A percentile compares a stretch with the other conserved stretches of the same genome.
phyloP scores from a whole-genome alignment of 345 rosid genomes.

The Salix dunnii region DNA sequence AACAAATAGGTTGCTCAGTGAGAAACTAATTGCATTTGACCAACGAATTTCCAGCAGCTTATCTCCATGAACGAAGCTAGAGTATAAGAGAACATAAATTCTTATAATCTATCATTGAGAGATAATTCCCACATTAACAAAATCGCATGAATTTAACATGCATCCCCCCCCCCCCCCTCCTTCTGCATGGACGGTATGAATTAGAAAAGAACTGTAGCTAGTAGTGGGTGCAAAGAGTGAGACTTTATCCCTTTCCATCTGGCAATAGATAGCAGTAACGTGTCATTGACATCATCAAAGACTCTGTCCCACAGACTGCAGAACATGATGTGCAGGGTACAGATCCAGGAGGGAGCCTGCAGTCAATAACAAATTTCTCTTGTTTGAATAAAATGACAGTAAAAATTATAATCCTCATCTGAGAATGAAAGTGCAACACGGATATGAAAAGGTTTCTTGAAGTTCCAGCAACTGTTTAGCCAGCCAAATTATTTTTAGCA shows the following conservation, averaged over 20 bases:
- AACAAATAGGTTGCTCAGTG: no score
- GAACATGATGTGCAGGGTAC: neutral
- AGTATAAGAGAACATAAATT: no score
- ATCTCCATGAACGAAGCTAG: no score
- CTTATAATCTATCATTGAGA: no score
- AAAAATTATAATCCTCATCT: neutral
- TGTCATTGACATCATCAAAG: neutral
- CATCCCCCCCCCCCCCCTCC: neutral
- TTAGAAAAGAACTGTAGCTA: no score
- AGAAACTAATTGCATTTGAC: no score
- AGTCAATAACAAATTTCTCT: neutral
- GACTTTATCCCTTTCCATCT: neutral
- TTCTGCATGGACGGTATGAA: neutral
- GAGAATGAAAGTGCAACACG: neutral
- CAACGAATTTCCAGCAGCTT: no score
- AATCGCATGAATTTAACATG: no score
- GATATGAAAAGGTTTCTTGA: neutral
- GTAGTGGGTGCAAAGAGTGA: no score
- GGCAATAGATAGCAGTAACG: neutral
- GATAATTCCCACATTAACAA: no score
- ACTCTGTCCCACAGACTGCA: neutral
- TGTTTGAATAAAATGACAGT: neutral
- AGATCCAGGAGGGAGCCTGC: neutral
- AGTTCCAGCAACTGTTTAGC: neutral
- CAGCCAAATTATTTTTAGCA: neutral